Percentiles rank a stretch among this genome's conserved stretches.
Evolutionary conservation across 257 asterid genomes (phyloP).

Genomic region (Solanum piurae): DNA sequence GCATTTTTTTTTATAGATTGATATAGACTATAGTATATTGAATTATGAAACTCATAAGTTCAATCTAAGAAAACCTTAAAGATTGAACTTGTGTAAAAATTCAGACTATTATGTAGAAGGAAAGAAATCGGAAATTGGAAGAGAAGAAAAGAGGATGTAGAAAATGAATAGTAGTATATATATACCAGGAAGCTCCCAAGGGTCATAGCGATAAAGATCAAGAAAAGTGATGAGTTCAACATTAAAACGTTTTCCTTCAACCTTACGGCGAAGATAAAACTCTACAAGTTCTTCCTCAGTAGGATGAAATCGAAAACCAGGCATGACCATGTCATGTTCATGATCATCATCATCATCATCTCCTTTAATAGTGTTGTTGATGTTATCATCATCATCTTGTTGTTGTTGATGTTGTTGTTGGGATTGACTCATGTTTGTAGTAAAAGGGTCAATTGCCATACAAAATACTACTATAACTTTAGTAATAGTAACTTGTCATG

Average conservation of each 20-base stretch:
- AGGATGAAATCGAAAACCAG: conserved; percentile 95
- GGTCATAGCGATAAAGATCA: conserved; percentile 96
- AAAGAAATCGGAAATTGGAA: neutral
- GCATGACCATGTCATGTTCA: conserved; percentile 88
- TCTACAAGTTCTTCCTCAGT: conserved; percentile 96
- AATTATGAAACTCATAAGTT: neutral
- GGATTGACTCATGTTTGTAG: conserved; percentile 48
- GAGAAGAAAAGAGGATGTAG: neutral
- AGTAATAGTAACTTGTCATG: neutral
- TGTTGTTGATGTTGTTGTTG: conserved; percentile 1
- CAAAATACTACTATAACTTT: conserved; percentile 1
- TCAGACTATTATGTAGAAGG: neutral
- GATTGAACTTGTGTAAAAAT: no score
- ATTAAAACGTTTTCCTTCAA: conserved; percentile 97
- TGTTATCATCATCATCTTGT: conserved; percentile 11
- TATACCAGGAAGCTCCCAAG: conserved; percentile 96
- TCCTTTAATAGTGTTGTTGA: conserved; percentile 4
- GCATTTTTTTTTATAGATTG: no score
- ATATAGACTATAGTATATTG: neutral
- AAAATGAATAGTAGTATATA: neutral
- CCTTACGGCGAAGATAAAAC: conserved; percentile 97
- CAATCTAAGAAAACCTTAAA: neutral
- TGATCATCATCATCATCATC: conserved; percentile 31
- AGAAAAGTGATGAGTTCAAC: conserved; percentile 88
- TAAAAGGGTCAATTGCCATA: conserved; percentile 49